Evolutionary conservation across 2,329 filamentous ascomycete species (phyloP), one percentile per base, ranked within the genome.

Genomic region (Pseudogymnoascus sp.): DNA sequence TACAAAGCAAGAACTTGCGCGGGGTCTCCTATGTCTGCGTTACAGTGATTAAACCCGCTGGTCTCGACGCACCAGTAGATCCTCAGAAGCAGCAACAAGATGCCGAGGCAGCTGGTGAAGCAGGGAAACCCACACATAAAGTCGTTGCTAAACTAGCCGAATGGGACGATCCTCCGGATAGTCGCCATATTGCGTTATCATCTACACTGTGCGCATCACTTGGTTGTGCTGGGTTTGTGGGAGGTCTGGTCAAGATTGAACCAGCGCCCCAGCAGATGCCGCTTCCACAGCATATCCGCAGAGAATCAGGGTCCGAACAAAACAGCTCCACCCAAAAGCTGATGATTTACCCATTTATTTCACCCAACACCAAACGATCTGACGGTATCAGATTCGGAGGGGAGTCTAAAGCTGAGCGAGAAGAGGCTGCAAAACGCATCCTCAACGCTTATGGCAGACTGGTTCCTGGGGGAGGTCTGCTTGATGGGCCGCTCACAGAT

Each of bases 101-200:
- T 67, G 86, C 86, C 63, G 88, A 90, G 61, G 82, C 84, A 21
- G 80, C 77, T 62, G 81, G 77, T 69, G 77, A 88, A 70, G 79
- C 83, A 68, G 77, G 85, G 34, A 80, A 81, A 65, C 78, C 81
- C 8, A 80, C 87, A 1, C 78, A 81, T 14, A 93, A 88, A 68
- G 77, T 97, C 1, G 83, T 97, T 38, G 93, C 92, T 2, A 85
- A 84, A 66, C 75, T 97, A 3, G 79, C 84, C 40, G 77, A 85
- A 1, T 99, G 95, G 96, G 84, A 93, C 64, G 91, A 96, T 71
- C 88, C 92, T 1, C 92, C 95, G 0, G 91, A 93, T 71, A 87
- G 86, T 62, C 87, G 89, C 66, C 89, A 93, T 65, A 84, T 86
- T 59, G 91, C 91, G 1, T 79, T 99, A 23, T 97, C 95, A 1